A percentile compares a stretch with the other conserved stretches of the same genome.
Conservation (phyloP, 176 grass and related monocot genomes). For the Aegilops speltoides region DNA sequence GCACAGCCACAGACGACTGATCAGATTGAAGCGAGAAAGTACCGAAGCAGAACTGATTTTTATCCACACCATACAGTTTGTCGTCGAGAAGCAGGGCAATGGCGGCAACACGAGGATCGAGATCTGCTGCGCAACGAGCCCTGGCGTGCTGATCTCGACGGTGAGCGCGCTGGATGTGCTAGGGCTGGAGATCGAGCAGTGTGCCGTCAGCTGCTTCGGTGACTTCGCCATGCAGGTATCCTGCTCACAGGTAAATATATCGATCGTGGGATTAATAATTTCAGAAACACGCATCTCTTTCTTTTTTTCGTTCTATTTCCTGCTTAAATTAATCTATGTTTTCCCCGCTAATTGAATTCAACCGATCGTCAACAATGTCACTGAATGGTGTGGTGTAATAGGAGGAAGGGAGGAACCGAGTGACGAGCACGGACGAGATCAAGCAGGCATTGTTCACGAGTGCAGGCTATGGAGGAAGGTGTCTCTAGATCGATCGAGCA, state of each 20-base stretch:
- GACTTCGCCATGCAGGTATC: slow-evolving; percentile 69
- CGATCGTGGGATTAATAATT: background rate
- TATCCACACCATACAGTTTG: slow-evolving; percentile 24
- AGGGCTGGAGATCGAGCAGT: slow-evolving; percentile 66
- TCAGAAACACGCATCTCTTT: background rate
- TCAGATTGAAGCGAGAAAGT: background rate
- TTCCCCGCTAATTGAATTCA: background rate
- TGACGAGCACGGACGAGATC: slow-evolving; percentile 51
- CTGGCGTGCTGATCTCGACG: slow-evolving; percentile 48
- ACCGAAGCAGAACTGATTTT: too few relatives aligned
- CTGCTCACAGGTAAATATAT: slow-evolving; percentile 42
- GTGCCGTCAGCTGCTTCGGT: slow-evolving; percentile 69
- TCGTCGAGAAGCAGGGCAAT: slow-evolving; percentile 36
- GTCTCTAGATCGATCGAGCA: background rate
- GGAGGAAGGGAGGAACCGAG: slow-evolving; percentile 40
- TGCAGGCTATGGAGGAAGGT: slow-evolving; percentile 67
- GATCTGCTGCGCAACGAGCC: slow-evolving; percentile 56
- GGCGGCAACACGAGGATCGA: slow-evolving; percentile 52
- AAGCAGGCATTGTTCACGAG: slow-evolving; percentile 68
- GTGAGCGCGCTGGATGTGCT: slow-evolving; percentile 50
- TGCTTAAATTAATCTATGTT: background rate
- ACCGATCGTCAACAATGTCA: background rate
- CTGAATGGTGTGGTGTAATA: slow-evolving; percentile 12
- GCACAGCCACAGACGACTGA: background rate
- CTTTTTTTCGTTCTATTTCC: too few relatives aligned